A percentile compares a stretch with the other conserved stretches of the same genome.
phyloP scores from a whole-genome alignment of 768 basidiomycete genomes.

The Russula dissimulans region DNA sequence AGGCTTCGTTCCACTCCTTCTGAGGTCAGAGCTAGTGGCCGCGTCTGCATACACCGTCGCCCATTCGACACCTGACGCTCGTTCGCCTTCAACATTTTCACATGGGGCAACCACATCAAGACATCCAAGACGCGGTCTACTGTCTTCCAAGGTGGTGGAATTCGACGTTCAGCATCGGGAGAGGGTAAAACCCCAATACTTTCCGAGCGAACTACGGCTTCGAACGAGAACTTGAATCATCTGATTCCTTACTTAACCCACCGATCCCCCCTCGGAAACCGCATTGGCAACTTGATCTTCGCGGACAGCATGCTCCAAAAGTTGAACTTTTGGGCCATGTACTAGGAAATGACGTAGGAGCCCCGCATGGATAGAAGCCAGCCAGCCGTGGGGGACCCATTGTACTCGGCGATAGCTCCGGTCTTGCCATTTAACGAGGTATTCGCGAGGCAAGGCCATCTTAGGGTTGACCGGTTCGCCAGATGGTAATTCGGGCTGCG shows the following conservation, averaged over 20 bases:
- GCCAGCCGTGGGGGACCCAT: constrained; percentile 94
- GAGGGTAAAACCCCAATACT: constrained; percentile 31
- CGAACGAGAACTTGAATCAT: constrained; percentile 3
- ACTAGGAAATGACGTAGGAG: constrained; percentile 73
- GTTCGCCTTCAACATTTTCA: constrained; percentile 21
- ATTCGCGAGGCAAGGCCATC: constrained; percentile 69
- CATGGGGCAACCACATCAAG: constrained; percentile 46
- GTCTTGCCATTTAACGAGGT: constrained; percentile 83
- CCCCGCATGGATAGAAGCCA: constrained; percentile 51
- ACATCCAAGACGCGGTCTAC: constrained; percentile 89
- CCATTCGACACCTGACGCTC: constrained; percentile 19
- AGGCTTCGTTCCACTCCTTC: constrained; percentile 30
- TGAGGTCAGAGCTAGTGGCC: constrained; percentile 25
- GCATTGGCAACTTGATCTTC: constrained; percentile 25
- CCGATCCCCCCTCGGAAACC: constrained; percentile 34
- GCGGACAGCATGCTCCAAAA: constrained; percentile 41
- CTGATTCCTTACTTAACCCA: constrained; percentile 22
- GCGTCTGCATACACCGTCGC: constrained; percentile 25
- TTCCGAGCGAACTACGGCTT: constrained; percentile 16
- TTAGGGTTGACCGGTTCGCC: constrained; percentile 45
- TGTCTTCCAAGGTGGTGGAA: constrained; percentile 78
- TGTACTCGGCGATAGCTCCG: constrained; percentile 69
- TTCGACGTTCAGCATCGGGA: constrained; percentile 61
- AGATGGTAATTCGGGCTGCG: constrained; percentile 37
- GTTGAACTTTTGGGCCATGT: constrained; percentile 56